Evolutionary conservation across 352 stramenopile genomes (phyloP).

Genomic region (Phytophthora macrochlamydospora): DNA sequence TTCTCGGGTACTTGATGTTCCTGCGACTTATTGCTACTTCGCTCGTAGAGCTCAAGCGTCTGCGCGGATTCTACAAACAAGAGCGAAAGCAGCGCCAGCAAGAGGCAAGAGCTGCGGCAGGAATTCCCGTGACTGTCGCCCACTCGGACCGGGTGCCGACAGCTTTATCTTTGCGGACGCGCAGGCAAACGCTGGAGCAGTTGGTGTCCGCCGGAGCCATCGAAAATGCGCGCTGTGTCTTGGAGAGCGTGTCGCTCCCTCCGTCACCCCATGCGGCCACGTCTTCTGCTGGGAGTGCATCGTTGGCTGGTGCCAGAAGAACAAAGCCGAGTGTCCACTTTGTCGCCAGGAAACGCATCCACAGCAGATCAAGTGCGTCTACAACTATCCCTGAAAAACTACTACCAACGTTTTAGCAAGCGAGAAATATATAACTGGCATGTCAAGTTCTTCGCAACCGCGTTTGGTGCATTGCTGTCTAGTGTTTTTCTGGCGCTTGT

Average conservation of each 20-base stretch:
- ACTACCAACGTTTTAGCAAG: slow-evolving; percentile 8
- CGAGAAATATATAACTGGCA: slow-evolving; percentile 31
- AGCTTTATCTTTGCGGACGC: slow-evolving; percentile 22
- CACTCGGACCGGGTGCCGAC: slow-evolving; percentile 51
- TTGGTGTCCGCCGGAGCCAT: slow-evolving; percentile 16
- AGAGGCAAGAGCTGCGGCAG: slow-evolving; percentile 17
- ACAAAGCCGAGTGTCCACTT: slow-evolving; percentile 90
- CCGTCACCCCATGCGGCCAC: slow-evolving; percentile 88
- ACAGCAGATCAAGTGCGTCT: slow-evolving; percentile 92
- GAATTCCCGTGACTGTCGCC: slow-evolving; percentile 16
- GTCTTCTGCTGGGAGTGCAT: slow-evolving; percentile 95
- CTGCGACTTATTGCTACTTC: slow-evolving; percentile 62
- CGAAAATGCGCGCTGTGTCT: slow-evolving; percentile 91
- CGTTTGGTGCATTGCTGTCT: slow-evolving; percentile 16
- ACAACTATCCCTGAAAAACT: slow-evolving; percentile 82
- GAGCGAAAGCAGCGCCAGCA: slow-evolving; percentile 55
- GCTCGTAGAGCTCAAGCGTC: slow-evolving; percentile 53
- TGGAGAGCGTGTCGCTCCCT: slow-evolving; percentile 68
- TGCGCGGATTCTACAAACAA: slow-evolving; percentile 51
- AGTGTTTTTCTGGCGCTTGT: slow-evolving; percentile 56
- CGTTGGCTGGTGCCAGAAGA: slow-evolving; percentile 93
- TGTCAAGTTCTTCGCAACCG: slow-evolving; percentile 16
- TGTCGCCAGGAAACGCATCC: slow-evolving; percentile 86
- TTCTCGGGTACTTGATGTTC: slow-evolving; percentile 84
- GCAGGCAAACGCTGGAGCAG: slow-evolving; percentile 5